Percentiles rank a stretch among this genome's conserved stretches.
Conservation (phyloP, 441 rosid species). For the Geranium incanum region DNA sequence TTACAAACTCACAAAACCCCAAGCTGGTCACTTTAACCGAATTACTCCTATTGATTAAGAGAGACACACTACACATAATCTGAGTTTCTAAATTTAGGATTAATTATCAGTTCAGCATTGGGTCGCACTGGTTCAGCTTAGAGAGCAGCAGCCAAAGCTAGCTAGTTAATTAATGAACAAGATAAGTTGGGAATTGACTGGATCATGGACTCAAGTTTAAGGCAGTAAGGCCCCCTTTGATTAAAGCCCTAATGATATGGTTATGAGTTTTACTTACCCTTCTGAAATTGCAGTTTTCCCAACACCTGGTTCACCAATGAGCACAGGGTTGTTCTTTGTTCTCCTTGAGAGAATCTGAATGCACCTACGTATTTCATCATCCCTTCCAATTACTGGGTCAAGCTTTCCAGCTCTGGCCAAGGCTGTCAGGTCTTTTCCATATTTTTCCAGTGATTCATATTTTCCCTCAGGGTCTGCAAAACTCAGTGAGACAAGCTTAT, state of each 20-base stretch:
- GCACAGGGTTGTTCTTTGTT: constrained; percentile 93
- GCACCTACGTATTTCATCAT: constrained; percentile 76
- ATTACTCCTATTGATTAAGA: constrained; percentile 26
- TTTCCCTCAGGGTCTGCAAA: constrained; percentile 91
- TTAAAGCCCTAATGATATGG: constrained; percentile 43
- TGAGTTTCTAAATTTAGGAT: no score
- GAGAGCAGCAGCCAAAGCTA: neutral
- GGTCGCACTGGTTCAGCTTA: neutral
- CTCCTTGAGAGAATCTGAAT: constrained; percentile 85
- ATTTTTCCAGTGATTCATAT: constrained; percentile 91
- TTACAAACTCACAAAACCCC: constrained; percentile 7
- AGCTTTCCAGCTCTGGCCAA: constrained; percentile 85
- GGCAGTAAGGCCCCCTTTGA: constrained; percentile 31
- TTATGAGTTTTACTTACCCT: constrained; percentile 88
- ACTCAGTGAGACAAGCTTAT: constrained; percentile 13
- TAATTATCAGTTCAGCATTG: neutral
- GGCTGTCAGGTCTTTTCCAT: constrained; percentile 94
- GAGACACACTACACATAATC: constrained; percentile 25
- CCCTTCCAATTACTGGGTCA: constrained; percentile 98
- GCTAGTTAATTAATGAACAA: constrained; percentile 55
- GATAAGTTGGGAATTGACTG: neutral
- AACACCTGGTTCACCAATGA: constrained; percentile 99
- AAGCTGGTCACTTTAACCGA: neutral
- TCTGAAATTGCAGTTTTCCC: constrained; percentile 99
- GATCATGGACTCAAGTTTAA: neutral